phyloP scores from a whole-genome alignment of 208 protist species.

The Leishmania lainsoni region DNA sequence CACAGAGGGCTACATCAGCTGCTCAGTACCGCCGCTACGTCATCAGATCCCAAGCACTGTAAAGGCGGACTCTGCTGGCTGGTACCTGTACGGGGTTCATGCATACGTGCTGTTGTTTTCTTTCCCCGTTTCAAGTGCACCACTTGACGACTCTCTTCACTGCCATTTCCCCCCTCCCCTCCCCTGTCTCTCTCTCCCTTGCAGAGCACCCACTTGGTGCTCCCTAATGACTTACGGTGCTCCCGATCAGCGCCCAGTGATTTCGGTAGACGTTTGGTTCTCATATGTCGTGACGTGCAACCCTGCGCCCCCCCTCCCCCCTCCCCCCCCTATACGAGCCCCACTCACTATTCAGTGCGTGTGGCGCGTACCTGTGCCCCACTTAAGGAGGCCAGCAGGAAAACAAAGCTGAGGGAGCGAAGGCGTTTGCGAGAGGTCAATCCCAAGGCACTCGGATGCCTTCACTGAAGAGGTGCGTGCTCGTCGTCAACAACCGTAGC shows the following conservation, averaged over 20 bases:
- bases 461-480: constrained; percentile 45
- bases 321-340: neutral
- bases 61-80: neutral
- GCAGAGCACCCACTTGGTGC: neutral
- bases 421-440: neutral
- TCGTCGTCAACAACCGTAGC: constrained; percentile 77
- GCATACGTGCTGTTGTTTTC: neutral
- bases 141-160: neutral
- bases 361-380: neutral
- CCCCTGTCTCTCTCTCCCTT: neutral
- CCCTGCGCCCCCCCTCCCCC: no score
- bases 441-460: constrained; percentile 15
- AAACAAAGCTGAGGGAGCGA: neutral
- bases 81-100: neutral
- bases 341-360: neutral
- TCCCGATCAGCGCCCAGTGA: neutral
- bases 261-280: neutral
- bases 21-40: neutral
- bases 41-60: neutral
- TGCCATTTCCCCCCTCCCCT: neutral
- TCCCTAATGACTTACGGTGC: no score
- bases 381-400: neutral
- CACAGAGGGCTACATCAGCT: neutral
- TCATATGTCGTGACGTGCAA: neutral
- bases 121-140: neutral